Evolutionary conservation across 2,329 filamentous ascomycete species (phyloP).

Genomic region (Fusarium denticulatum): DNA sequence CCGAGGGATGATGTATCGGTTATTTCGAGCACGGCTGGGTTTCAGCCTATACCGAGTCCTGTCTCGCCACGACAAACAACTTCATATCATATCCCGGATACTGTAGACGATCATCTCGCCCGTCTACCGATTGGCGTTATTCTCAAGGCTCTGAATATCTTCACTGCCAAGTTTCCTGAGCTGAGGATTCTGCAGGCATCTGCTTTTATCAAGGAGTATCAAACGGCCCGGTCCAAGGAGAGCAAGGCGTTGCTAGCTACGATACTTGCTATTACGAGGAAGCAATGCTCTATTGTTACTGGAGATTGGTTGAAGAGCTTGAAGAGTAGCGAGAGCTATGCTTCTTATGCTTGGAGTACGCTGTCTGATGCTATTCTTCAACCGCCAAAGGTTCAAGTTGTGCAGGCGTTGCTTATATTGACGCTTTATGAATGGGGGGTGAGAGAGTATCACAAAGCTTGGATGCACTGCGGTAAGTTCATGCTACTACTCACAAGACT

Average conservation of each 20-base stretch:
- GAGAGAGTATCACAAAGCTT: constrained; percentile 54
- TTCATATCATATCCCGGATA: neutral
- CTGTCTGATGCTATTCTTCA: constrained; percentile 29
- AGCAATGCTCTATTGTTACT: constrained; percentile 20
- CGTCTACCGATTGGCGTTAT: constrained; percentile 40
- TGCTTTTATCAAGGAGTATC: constrained; percentile 43
- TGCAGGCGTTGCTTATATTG: constrained; percentile 53
- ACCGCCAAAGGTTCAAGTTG: constrained; percentile 42
- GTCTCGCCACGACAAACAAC: neutral
- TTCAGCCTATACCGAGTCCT: constrained; percentile 3
- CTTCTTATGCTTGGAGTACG: constrained; percentile 21
- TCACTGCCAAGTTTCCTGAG: constrained; percentile 50
- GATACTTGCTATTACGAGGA: constrained; percentile 28
- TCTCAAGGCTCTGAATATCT: constrained; percentile 48
- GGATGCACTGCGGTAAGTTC: constrained; percentile 49
- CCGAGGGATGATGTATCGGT: neutral
- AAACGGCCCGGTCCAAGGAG: constrained; percentile 33
- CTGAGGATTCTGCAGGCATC: constrained; percentile 48
- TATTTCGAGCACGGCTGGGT: neutral
- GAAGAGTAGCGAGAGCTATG: constrained; percentile 20
- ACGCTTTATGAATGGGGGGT: constrained; percentile 55
- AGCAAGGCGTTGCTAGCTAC: constrained; percentile 39
- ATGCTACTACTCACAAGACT: accelerated
- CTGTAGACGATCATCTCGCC: constrained; percentile 41
- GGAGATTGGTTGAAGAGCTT: constrained; percentile 16